Percentiles rank a stretch among this genome's conserved stretches.
Evolutionary conservation across 2,329 filamentous ascomycete genomes (phyloP).

Genomic region (Aspergillus texensis): DNA sequence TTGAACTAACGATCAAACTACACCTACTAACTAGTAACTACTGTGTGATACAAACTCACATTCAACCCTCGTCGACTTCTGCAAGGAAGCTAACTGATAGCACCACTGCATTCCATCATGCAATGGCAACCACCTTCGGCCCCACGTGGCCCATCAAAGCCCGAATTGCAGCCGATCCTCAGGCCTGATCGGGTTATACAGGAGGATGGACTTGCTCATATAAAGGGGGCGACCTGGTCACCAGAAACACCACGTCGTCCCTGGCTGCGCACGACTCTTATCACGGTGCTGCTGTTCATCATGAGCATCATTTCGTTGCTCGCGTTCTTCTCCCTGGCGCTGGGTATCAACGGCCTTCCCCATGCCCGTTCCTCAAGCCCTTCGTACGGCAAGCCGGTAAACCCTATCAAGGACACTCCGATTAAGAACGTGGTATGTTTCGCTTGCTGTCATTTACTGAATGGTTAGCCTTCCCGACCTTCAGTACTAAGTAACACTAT

Average conservation of each 20-base stretch:
- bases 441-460: neutral
- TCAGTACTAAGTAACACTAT: neutral
- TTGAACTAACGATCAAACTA: neutral
- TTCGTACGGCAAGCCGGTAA: neutral
- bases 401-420: conserved; percentile 23
- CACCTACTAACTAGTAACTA: neutral
- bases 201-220: neutral
- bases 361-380: conserved; percentile 1
- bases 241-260: neutral
- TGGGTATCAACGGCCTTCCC: conserved; percentile 13
- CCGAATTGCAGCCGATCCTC: conserved; percentile 1
- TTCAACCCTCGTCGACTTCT: neutral
- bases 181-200: neutral
- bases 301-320: conserved; percentile 15
- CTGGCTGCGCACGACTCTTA: neutral
- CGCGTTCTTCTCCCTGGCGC: conserved; percentile 15
- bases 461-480: neutral
- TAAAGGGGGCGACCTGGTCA: neutral
- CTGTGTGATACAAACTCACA: neutral
- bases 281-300: conserved; percentile 8
- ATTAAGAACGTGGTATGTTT: conserved; percentile 49
- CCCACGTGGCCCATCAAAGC: conserved; percentile 1
- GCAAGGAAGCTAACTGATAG: neutral
- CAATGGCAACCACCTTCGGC: conserved; percentile 3
- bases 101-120: neutral